A percentile compares a stretch with the other conserved stretches of the same genome.
These are phyloP conservation scores for Odonthalia washingtoniensis DNA, from an alignment of 31 red algal species.

Conservation along the genomic window DNA sequence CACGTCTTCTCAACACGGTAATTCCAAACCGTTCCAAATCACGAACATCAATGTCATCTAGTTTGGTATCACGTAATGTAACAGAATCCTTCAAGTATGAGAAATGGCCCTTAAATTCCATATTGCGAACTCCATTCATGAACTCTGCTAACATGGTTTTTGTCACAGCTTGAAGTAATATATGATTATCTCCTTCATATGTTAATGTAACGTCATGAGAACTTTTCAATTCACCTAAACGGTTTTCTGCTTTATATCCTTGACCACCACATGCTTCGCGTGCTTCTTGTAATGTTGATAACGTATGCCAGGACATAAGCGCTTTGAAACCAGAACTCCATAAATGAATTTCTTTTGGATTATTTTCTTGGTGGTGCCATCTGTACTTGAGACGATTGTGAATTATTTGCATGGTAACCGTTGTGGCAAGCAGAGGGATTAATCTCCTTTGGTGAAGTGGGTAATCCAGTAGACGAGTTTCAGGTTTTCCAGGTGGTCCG, in stretches of 20 bases:
- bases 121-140: constrained; percentile 43
- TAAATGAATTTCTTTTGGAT: constrained; percentile 42
- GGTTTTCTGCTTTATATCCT: constrained; percentile 86
- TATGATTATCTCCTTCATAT: constrained; percentile 83
- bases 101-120: constrained; percentile 55
- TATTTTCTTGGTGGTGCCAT: constrained; percentile 25
- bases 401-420: constrained; percentile 48
- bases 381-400: constrained; percentile 56
- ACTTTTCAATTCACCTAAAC: constrained; percentile 71
- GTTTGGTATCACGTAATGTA: constrained; percentile 17
- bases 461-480: constrained; percentile 81
- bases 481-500: constrained; percentile 55
- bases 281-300: constrained; percentile 63
- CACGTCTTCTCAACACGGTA: constrained; percentile 58
- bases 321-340: constrained; percentile 77
- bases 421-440: constrained; percentile 66
- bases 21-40: constrained; percentile 37
- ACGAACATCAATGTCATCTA: constrained; percentile 20
- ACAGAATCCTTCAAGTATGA: constrained; percentile 57
- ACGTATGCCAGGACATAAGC: constrained; percentile 67
- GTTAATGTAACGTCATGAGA: constrained; percentile 42
- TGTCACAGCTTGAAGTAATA: constrained; percentile 83
- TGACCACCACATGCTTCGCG: constrained; percentile 91
- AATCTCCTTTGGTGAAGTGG: constrained; percentile 73
- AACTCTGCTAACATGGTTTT: constrained; percentile 65